Evolutionary conservation across 2,329 filamentous ascomycete genomes (phyloP).

Genomic region (Colletotrichum sp.): DNA sequence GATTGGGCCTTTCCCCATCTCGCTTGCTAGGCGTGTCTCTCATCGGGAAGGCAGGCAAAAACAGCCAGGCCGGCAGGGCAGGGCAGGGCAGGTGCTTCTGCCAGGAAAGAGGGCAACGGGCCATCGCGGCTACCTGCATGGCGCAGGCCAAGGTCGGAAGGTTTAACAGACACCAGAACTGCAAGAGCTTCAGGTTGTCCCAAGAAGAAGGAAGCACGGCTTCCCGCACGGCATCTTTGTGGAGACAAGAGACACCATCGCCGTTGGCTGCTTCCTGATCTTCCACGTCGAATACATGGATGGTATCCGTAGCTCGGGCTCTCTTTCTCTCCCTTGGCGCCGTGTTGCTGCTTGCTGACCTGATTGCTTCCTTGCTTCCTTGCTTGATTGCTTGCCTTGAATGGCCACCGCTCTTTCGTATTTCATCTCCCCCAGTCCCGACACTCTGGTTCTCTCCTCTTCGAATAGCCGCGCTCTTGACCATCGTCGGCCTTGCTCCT

Average conservation of each 20-base stretch:
- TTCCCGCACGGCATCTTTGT: neutral
- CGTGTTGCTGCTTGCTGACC: neutral
- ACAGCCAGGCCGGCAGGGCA: neutral
- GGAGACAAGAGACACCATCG: neutral
- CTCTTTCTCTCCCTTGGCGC: neutral
- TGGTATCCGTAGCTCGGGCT: neutral
- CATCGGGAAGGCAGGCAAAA: neutral
- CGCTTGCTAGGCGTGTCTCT: neutral
- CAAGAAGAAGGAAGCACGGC: neutral
- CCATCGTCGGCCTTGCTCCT: neutral
- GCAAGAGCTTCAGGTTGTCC: neutral
- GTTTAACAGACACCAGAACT: neutral
- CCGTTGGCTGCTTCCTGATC: neutral
- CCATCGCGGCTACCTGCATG: neutral
- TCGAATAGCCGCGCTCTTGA: neutral
- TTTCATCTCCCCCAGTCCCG: neutral
- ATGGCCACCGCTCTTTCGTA: neutral
- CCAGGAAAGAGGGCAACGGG: neutral
- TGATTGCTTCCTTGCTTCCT: neutral
- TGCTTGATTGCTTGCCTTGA: neutral
- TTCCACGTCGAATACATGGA: neutral
- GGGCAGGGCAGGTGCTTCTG: neutral
- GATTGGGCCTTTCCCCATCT: neutral
- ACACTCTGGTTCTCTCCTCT: neutral
- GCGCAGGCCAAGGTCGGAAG: neutral